Conservation (phyloP, 805 yeast species). For the Komagataella pastoris region DNA sequence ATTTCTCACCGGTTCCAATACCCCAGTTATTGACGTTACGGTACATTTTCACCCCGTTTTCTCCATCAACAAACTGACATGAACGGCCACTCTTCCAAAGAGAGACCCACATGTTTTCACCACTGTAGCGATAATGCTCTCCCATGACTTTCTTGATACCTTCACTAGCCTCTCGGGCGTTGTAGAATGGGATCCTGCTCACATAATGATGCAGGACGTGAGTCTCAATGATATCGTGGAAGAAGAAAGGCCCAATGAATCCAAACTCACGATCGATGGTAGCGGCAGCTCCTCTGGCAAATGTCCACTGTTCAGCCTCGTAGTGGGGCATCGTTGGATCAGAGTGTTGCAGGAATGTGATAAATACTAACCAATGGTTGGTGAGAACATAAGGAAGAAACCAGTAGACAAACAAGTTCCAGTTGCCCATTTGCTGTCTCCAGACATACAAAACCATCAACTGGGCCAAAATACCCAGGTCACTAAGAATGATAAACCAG, state of each 20-base stretch:
- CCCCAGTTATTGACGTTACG: constrained; percentile 61
- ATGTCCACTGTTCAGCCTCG: constrained; percentile 64
- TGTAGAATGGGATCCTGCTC: constrained; percentile 78
- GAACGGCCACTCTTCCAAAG: constrained; percentile 50
- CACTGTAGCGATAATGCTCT: constrained; percentile 51
- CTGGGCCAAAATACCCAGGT: constrained; percentile 53
- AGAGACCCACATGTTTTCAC: constrained; percentile 61
- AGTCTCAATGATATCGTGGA: constrained; percentile 86
- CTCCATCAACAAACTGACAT: constrained; percentile 68
- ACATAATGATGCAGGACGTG: constrained; percentile 81
- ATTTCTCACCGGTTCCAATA: constrained; percentile 5
- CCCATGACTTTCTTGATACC: constrained; percentile 82
- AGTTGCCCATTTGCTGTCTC: constrained; percentile 48
- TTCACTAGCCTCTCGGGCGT: constrained; percentile 67
- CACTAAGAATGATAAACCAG: constrained; percentile 59
- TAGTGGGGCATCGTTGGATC: constrained; percentile 75
- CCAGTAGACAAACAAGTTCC: constrained; percentile 56
- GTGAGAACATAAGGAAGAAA: constrained; percentile 65
- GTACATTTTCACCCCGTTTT: constrained; percentile 59
- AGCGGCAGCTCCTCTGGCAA: constrained; percentile 84
- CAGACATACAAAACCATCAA: constrained; percentile 40
- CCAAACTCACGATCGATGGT: constrained; percentile 81
- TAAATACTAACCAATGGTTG: constrained; percentile 85
- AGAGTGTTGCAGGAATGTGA: constrained; percentile 76
- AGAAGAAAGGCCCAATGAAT: constrained; percentile 60